Base-by-base conservation (phyloP, 2,329 filamentous ascomycete genomes). In the Colletotrichum graminicola region DNA sequence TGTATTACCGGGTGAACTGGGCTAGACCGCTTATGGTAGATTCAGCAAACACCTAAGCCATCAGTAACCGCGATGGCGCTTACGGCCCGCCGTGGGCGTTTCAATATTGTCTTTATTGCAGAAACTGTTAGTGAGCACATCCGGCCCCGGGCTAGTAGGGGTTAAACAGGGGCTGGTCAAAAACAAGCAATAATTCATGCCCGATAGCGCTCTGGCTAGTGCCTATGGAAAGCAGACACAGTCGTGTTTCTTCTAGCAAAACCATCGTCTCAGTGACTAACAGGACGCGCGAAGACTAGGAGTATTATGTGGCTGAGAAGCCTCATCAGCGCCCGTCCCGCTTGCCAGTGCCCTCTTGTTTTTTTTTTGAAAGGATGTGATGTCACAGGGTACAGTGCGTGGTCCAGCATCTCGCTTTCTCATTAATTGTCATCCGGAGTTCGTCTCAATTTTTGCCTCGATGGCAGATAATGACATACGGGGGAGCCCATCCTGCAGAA, bases 301-400 rank as follows among this genome's bases (percentile, higher is more conserved):
- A 29, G n/a, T n/a, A n/a, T n/a, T 3, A 36, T 36, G 26, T n/a
- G 41, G 5, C 14, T 39, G 32, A 36, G 11, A 41, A 11, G 10
- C 47, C 34, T 7, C n/a, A 12, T 21, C n/a, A n/a, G n/a, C n/a
- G n/a, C n/a, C n/a, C n/a, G 5, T 51, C 51, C 52, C 18, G 39
- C 49, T 52, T 45, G 34, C 57, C 51, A 36, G 32, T 67, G 57
- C 67, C 57, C 57, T 51, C 67, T 67, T 62, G 67, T n/a, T n/a
- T n/a, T n/a, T n/a, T n/a, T n/a, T n/a, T n/a, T n/a, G n/a, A n/a
- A n/a, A n/a, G n/a, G n/a, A n/a, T n/a, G n/a, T 67, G 57, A 71
- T 41, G 34, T 45, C 34, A 29, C 26, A 59, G 43, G 3, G 3
- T n/a, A 18, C 26, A 26, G n/a, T n/a, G n/a, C n/a, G n/a, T n/a